Evolutionary conservation across 2,329 filamentous ascomycete genomes (phyloP).

Genomic region (Talaromyces sp.): DNA sequence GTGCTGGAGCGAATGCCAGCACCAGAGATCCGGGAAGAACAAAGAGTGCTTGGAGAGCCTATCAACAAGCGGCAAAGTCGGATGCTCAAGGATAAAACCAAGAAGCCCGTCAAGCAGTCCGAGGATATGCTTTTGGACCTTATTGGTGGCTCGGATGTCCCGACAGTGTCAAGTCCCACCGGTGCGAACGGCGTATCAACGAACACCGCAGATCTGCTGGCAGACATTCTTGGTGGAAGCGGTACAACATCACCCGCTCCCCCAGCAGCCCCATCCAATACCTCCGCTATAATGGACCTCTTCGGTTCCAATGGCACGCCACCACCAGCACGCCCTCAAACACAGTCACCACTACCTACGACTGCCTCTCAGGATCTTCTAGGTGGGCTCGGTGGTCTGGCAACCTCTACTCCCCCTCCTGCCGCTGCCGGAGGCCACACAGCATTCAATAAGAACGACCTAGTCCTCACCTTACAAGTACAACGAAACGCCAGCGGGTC

Average conservation of each 20-base stretch:
- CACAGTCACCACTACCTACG: slow-evolving; percentile 43
- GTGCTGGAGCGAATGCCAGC: slow-evolving; percentile 98
- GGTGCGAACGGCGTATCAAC: slow-evolving; percentile 56
- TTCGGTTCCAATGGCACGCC: slow-evolving; percentile 60
- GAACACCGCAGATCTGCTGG: slow-evolving; percentile 82
- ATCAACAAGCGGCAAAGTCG: slow-evolving; percentile 64
- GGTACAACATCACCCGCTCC: slow-evolving; percentile 52
- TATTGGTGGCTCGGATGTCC: slow-evolving; percentile 75
- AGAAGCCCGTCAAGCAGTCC: slow-evolving; percentile 73
- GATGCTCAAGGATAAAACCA: slow-evolving; percentile 69
- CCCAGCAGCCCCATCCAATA: slow-evolving; percentile 52
- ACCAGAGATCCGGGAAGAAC: slow-evolving; percentile 94
- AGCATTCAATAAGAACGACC: slow-evolving; percentile 83
- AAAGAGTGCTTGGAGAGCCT: slow-evolving; percentile 81
- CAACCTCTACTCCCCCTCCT: slow-evolving; percentile 40
- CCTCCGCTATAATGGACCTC: slow-evolving; percentile 84
- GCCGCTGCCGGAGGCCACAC: slow-evolving; percentile 56
- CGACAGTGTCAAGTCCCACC: slow-evolving; percentile 54
- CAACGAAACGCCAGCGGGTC: slow-evolving; percentile 66
- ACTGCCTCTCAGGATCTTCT: slow-evolving; percentile 33
- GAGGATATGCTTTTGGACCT: slow-evolving; percentile 90
- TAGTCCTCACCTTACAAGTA: slow-evolving; percentile 76
- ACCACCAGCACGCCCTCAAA: slow-evolving; percentile 46
- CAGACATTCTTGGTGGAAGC: slow-evolving; percentile 80
- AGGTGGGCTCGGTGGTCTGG: slow-evolving; percentile 43